Evolutionary conservation across 2,329 filamentous ascomycete species (phyloP), one percentile per base, ranked within the genome.

Genomic region (Fusarium newnesense): DNA sequence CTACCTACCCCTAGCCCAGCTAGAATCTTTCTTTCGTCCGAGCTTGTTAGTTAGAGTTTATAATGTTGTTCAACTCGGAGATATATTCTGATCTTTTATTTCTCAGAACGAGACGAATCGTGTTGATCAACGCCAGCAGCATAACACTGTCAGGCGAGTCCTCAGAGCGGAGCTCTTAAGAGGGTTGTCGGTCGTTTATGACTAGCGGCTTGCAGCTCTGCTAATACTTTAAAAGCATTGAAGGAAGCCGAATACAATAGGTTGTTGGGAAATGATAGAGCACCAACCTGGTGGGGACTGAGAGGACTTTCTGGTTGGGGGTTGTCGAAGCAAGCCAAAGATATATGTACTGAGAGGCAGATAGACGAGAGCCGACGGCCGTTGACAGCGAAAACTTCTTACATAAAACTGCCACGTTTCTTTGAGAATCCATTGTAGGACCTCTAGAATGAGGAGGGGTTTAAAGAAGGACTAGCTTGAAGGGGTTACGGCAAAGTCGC

Each of bases 221-320:
- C 4, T 2, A 9, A 7, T n/a, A 9, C 9, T 12, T 16, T 7
- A 9, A n/a, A n/a, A 26, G 15, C 2, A 2, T 12, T 7, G 4
- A 28, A 30, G 34, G 4, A 52, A 15, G 7, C 9, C 9, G 12
- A 34, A 9, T 9, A 16, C 0, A 28, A 12, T 2, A 21, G 5
- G 5, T 21, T 5, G 0, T 39, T 28, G 10, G 6, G 5, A 54
- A 5, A 16, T 39, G 11, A 16, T 13, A 9, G 4, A 9, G 9
- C 10, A 8, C 9, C 18, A 37, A 37, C 18, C 7, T 28, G 19
- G 9, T 9, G 13, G 13, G 9, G 4, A 18, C 7, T 53, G 19
- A 39, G 24, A 12, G 6, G 19, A 9, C 24, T n/a, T 28, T 28
- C 10, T 12, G 7, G 19, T 39, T 18, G 2, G 10, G 7, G 6